Evolutionary conservation across 257 asterid species (phyloP).

Genomic region (Salvia hispanica): DNA sequence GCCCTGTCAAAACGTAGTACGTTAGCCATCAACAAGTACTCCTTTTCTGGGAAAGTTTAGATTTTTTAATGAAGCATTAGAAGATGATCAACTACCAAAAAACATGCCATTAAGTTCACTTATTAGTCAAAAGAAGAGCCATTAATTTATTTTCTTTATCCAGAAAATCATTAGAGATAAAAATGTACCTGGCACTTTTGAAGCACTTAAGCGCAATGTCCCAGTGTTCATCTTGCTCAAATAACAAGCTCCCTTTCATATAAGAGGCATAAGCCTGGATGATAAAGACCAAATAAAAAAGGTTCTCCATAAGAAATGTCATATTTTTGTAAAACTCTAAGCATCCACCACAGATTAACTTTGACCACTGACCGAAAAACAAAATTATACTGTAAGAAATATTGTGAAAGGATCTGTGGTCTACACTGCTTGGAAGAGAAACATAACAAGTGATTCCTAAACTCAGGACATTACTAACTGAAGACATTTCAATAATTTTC

Average conservation of each 20-base stretch:
- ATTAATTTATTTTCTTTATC: conserved; percentile 15
- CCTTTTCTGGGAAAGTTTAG: conserved; percentile 10
- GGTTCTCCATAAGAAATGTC: conserved; percentile 22
- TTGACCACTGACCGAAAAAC: background rate
- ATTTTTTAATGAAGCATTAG: background rate
- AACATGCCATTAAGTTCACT: conserved; percentile 26
- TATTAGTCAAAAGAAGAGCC: conserved; percentile 15
- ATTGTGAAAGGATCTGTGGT: conserved; percentile 7
- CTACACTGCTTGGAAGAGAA: conserved; percentile 9
- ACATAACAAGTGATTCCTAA: background rate
- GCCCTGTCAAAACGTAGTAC: conserved; percentile 56
- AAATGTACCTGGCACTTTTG: conserved; percentile 81
- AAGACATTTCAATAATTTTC: conserved; percentile 3
- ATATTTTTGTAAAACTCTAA: conserved; percentile 3
- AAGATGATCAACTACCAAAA: conserved; percentile 14
- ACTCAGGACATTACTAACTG: background rate
- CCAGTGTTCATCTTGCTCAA: conserved; percentile 95
- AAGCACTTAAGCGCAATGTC: conserved; percentile 86
- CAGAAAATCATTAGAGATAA: conserved; percentile 13
- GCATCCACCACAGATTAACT: background rate
- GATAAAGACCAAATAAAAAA: conserved; percentile 25
- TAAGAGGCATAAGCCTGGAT: conserved; percentile 91
- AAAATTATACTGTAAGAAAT: conserved; percentile 8
- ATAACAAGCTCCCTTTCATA: conserved; percentile 89
- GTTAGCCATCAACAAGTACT: conserved; percentile 27